These are phyloP conservation scores for Aspergillus aculeatus DNA, from an alignment of 2,329 filamentous ascomycete species.

Conservation along the genomic window DNA sequence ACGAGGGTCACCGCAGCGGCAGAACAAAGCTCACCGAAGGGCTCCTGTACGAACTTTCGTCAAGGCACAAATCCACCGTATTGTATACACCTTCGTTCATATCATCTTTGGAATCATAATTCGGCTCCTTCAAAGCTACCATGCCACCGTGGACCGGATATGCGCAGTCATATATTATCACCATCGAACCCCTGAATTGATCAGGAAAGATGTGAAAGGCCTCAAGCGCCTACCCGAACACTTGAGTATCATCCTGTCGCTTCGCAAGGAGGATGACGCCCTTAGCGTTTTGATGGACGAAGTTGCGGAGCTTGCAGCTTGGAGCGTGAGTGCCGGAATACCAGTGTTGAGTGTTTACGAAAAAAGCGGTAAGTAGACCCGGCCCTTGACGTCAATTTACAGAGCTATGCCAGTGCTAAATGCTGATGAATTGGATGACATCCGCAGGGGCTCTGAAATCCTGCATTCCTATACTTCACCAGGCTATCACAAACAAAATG, in stretches of 20 bases:
- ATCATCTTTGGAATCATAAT: conserved; percentile 86
- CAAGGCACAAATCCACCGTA: conserved; percentile 43
- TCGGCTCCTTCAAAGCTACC: conserved; percentile 74
- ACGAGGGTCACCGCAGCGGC: conserved; percentile 23
- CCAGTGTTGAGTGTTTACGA: conserved; percentile 88
- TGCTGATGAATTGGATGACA: conserved; percentile 4
- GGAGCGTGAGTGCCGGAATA: conserved; percentile 88
- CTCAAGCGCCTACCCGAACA: conserved; percentile 77
- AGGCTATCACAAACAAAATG: conserved; percentile 74
- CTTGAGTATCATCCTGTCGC: conserved; percentile 79
- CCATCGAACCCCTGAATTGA: conserved; percentile 90
- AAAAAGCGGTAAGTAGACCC: conserved; percentile 66
- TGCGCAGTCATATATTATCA: conserved; percentile 88
- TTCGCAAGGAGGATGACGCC: conserved; percentile 67
- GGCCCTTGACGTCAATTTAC: not conserved
- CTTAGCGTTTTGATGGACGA: conserved; percentile 85
- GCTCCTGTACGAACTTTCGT: conserved; percentile 47
- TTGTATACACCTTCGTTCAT: conserved; percentile 56
- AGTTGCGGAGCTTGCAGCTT: conserved; percentile 85
- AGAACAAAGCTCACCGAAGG: conserved; percentile 28
- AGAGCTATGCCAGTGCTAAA: not conserved
- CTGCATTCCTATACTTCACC: conserved; percentile 81
- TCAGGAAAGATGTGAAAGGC: conserved; percentile 77
- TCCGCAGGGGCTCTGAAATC: conserved; percentile 77
- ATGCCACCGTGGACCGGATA: conserved; percentile 72